Percentiles rank a stretch among this genome's conserved stretches.
Evolutionary conservation across 345 rosid species (phyloP).

Genomic region (Rhizophora mangle): DNA sequence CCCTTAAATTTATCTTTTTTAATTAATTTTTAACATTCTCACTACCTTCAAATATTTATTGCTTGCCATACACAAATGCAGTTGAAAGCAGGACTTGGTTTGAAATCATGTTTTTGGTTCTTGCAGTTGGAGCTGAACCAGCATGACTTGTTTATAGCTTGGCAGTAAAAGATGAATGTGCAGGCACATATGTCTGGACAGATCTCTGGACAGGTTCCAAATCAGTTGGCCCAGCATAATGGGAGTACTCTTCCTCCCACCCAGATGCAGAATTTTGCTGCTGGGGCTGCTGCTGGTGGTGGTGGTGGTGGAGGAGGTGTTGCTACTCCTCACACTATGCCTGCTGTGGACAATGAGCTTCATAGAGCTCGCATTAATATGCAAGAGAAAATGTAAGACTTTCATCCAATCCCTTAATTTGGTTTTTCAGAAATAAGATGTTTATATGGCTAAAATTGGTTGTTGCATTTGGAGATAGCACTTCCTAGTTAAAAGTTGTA

Average conservation of each 20-base stretch:
- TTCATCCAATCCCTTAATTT: too few species aligned
- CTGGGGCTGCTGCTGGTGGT: constrained; percentile 26
- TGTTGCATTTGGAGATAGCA: too few species aligned
- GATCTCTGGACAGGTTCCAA: constrained; percentile 59
- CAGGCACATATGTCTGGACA: constrained; percentile 61
- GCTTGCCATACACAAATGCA: not conserved
- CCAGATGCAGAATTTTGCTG: constrained; percentile 52
- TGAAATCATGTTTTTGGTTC: not conserved
- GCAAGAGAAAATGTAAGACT: constrained; percentile 57
- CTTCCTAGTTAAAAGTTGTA: too few species aligned
- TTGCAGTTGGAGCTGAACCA: constrained; percentile 12
- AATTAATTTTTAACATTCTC: not conserved
- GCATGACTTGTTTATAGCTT: constrained; percentile 11
- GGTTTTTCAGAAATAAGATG: too few species aligned
- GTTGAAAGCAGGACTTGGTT: not conserved
- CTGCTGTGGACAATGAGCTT: constrained; percentile 48
- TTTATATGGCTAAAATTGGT: too few species aligned
- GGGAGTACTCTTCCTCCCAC: constrained; percentile 50
- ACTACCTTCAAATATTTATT: not conserved
- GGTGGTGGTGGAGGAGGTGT: constrained; percentile 24
- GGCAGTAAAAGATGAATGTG: constrained; percentile 46
- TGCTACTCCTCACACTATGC: constrained; percentile 25
- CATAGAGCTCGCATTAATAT: constrained; percentile 37
- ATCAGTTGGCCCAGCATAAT: constrained; percentile 61
- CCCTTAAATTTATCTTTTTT: not conserved